A percentile compares a stretch with the other conserved stretches of the same genome.
Evolutionary conservation across 345 rosid species (phyloP).

Genomic region (Populus davidiana): DNA sequence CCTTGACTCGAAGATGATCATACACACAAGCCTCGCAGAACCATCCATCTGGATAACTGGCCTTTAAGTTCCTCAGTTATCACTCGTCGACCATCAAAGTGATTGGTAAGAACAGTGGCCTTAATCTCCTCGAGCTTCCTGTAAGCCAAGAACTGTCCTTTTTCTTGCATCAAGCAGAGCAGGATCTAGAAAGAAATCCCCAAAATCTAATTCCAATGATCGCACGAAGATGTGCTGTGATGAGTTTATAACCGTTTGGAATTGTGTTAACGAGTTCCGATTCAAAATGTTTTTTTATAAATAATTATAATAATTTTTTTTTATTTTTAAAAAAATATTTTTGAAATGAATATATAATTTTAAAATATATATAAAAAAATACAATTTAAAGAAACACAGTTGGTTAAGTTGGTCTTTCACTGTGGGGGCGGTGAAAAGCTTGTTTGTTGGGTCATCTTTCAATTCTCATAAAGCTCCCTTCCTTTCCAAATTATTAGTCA

Average conservation of each 20-base stretch:
- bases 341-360: no score
- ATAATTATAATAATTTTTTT: no score
- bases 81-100: neutral
- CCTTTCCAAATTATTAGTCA: neutral
- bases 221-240: neutral
- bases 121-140: neutral
- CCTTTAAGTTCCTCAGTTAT: neutral
- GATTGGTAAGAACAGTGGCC: neutral
- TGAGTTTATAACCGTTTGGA: neutral
- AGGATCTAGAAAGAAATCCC: neutral
- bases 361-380: no score
- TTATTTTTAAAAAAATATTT: no score
- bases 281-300: no score
- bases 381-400: no score
- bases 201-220: slow-evolving; percentile 1
- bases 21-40: neutral
- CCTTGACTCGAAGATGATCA: no score
- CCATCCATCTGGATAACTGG: neutral
- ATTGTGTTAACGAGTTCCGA: no score
- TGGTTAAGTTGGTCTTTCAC: neutral
- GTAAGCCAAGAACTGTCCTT: neutral
- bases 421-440: neutral
- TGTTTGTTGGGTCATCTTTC: neutral
- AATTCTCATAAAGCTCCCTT: neutral
- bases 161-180: neutral